Conservation (phyloP, 139 green algal genomes). For the Prasinococcaceae sp. region DNA sequence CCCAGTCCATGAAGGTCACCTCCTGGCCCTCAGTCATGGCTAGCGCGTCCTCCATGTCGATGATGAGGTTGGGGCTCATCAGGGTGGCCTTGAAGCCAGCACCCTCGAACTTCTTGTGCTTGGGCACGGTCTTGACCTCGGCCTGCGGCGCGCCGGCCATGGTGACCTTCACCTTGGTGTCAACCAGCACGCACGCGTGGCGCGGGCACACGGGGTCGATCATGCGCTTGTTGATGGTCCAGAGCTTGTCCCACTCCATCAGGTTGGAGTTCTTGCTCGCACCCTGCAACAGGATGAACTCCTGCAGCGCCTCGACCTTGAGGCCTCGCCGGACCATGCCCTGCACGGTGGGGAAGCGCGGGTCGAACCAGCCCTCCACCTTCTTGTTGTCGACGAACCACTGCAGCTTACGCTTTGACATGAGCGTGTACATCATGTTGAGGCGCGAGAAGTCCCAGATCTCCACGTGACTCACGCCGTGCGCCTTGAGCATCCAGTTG, state of each 20-base stretch:
- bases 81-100: conserved; percentile 57
- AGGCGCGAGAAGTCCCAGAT: conserved; percentile 90
- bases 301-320: conserved; percentile 35
- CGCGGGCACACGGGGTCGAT: conserved; percentile 51
- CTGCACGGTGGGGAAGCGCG: conserved; percentile 93
- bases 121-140: conserved; percentile 33
- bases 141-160: conserved; percentile 41
- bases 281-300: conserved; percentile 94
- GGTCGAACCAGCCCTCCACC: conserved; percentile 86
- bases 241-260: conserved; percentile 98
- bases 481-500: conserved; percentile 10
- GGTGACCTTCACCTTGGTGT: conserved; percentile 35
- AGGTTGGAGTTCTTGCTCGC: conserved; percentile 74
- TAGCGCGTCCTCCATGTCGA: conserved; percentile 69
- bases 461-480: conserved; percentile 53
- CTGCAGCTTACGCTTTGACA: conserved; percentile 92
- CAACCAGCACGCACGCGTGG: conserved; percentile 66
- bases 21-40: conserved; percentile 65
- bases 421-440: conserved; percentile 58
- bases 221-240: conserved; percentile 93
- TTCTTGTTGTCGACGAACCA: conserved; percentile 44
- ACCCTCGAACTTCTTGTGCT: conserved; percentile 81
- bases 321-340: conserved; percentile 70
- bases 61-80: conserved; percentile 8
- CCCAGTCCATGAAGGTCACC: conserved; percentile 98